Evolutionary conservation across 2,329 filamentous ascomycete species (phyloP).

Genomic region (Phialocephala subalpina): DNA sequence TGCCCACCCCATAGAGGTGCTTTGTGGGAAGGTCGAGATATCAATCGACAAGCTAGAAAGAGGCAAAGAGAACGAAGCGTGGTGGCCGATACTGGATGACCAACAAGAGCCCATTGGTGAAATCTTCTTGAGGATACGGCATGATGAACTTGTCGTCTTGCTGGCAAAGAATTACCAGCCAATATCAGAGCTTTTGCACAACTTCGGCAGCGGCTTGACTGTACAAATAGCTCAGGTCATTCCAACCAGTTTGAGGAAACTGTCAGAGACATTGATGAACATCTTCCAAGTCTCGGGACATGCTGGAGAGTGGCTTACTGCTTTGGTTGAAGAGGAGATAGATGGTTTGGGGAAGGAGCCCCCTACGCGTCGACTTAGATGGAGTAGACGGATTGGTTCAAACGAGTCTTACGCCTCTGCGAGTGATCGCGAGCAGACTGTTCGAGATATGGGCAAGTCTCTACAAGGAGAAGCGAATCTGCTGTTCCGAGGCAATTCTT

Average conservation of each 20-base stretch:
- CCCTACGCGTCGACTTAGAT: slow-evolving; percentile 76
- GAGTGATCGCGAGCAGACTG: slow-evolving; percentile 74
- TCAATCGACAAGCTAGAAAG: slow-evolving; percentile 80
- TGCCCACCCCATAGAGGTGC: slow-evolving; percentile 54
- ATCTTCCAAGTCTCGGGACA: slow-evolving; percentile 93
- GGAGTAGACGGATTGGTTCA: slow-evolving; percentile 74
- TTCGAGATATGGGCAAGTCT: slow-evolving; percentile 81
- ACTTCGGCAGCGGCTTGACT: slow-evolving; percentile 84
- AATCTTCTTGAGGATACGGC: slow-evolving; percentile 81
- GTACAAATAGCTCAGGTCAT: slow-evolving; percentile 83
- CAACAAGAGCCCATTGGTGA: slow-evolving; percentile 81
- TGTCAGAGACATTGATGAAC: slow-evolving; percentile 88
- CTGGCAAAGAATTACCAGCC: slow-evolving; percentile 85
- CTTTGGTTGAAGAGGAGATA: slow-evolving; percentile 95
- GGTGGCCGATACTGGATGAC: slow-evolving; percentile 84
- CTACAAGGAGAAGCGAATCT: slow-evolving; percentile 90
- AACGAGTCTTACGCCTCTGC: slow-evolving; percentile 70
- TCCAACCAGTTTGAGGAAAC: slow-evolving; percentile 77
- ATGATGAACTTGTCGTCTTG: slow-evolving; percentile 90
- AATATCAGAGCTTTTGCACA: slow-evolving; percentile 83
- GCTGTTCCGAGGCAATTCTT: slow-evolving; percentile 92
- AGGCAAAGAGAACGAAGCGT: slow-evolving; percentile 83
- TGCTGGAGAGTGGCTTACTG: slow-evolving; percentile 89
- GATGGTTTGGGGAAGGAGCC: slow-evolving; percentile 89
- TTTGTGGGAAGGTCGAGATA: slow-evolving; percentile 76